Conservation (phyloP, 2,329 filamentous ascomycete species). For the Mollisia scopiformis region DNA sequence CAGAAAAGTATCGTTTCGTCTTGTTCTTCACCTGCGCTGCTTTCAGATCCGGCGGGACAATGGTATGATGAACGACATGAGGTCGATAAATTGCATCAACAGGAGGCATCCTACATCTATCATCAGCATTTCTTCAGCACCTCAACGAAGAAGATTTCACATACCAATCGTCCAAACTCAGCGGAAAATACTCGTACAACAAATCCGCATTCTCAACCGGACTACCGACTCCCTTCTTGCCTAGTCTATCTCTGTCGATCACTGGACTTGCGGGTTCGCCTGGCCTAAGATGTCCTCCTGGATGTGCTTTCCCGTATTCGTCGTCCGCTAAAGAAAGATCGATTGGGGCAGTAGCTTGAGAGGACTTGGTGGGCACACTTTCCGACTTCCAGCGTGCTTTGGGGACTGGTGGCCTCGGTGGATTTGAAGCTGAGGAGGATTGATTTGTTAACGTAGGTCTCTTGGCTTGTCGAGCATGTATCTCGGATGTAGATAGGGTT, state of each 20-base stretch:
- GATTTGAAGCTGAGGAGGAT: constrained; percentile 2
- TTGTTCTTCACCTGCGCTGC: constrained; percentile 67
- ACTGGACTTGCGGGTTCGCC: constrained; percentile 17
- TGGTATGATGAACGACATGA: constrained; percentile 90
- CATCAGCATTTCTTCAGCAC: constrained; percentile 36
- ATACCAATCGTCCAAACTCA: constrained; percentile 86
- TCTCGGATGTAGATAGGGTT: constrained; percentile 10
- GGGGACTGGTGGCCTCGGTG: constrained; percentile 32
- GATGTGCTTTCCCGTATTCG: constrained; percentile 19
- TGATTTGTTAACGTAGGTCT: constrained; percentile 21
- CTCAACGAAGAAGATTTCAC: constrained; percentile 27
- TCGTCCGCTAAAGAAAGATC: constrained; percentile 36
- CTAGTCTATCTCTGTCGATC: constrained; percentile 33
- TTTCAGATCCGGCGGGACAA: constrained; percentile 69
- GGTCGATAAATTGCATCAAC: constrained; percentile 90
- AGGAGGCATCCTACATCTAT: constrained; percentile 69
- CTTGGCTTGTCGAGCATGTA: constrained; percentile 26
- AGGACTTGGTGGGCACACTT: constrained; percentile 11
- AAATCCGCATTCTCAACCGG: constrained; percentile 78
- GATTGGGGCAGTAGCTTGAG: constrained; percentile 28
- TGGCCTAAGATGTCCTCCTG: not conserved
- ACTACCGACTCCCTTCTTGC: constrained; percentile 51
- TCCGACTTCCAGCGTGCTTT: constrained; percentile 37
- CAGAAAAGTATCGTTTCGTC: constrained; percentile 73
- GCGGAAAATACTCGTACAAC: constrained; percentile 92